phyloP scores from a whole-genome alignment of 2,329 filamentous ascomycete genomes.

The Colletotrichum sp. region DNA sequence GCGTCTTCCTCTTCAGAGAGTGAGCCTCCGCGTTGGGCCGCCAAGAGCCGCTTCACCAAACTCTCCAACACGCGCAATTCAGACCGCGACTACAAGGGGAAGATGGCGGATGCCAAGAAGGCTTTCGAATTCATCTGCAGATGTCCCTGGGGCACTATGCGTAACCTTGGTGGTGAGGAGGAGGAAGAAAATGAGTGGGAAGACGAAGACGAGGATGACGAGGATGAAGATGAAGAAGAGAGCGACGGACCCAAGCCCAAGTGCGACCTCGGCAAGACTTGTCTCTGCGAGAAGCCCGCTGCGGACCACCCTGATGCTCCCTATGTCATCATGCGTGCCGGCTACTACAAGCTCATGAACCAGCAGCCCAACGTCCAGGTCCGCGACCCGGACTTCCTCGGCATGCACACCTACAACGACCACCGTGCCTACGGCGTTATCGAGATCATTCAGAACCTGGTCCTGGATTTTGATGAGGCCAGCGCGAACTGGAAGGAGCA shows the following conservation, averaged over 20 bases:
- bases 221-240: conserved; percentile 14
- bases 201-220: conserved; percentile 20
- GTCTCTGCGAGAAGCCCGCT: conserved; percentile 17
- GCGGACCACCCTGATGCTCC: conserved; percentile 21
- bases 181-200: conserved; percentile 19
- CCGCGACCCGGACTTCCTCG: conserved; percentile 40
- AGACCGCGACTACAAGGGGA: conserved; percentile 30
- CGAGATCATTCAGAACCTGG: conserved; percentile 46
- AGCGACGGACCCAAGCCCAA: conserved; percentile 10
- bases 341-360: conserved; percentile 6
- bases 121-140: conserved; percentile 33
- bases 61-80: conserved; percentile 39
- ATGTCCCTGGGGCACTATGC: conserved; percentile 26
- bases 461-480: conserved; percentile 43
- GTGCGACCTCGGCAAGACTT: conserved; percentile 23
- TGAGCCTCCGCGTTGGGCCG: not conserved
- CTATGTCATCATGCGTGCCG: conserved; percentile 16
- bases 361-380: not conserved
- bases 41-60: conserved; percentile 32
- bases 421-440: conserved; percentile 42
- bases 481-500: conserved; percentile 38
- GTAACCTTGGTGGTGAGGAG: conserved; percentile 21
- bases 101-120: conserved; percentile 27
- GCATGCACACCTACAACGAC: conserved; percentile 49
- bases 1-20: not conserved